Evolutionary conservation across 2,329 filamentous ascomycete genomes (phyloP), one percentile per base, ranked within the genome.

Genomic region (Colletotrichum viniferum): DNA sequence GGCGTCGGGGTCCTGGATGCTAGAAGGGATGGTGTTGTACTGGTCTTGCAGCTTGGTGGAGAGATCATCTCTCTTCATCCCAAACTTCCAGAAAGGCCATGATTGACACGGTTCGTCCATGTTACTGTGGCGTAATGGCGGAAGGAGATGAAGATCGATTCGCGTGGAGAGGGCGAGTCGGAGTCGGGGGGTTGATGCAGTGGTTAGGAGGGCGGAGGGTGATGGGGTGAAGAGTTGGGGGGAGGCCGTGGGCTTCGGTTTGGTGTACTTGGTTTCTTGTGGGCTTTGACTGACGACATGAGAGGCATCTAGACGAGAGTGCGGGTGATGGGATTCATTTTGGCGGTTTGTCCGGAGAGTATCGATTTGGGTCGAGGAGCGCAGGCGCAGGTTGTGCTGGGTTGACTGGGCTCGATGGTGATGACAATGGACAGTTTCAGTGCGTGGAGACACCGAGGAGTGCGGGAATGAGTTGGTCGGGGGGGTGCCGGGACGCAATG

Each of bases 41-140:
- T 89, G 87, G 77, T 91, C 88, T 79, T 92, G 89, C 14, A 92
- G 87, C 68, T 87, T 89, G 69, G 88, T 89, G 81, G 88, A 88
- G 82, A 92, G 88, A 79, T 91, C 90, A 72, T 88, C 87, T 80
- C 87, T 87, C 86, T 90, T 91, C 87, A 92, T 87, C 80, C 89
- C 90, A 85, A 92, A 92, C 82, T 92, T 92, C 90, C 90, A 92
- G 79, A 88, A 87, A 58, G 90, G 90, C 90, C 90, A 92, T 78
- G 86, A 84, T 81, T 83, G 85, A 78, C 82, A 85, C 36, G 86
- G 86, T 71, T 91, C 90, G 83, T 91, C 89, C 90, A 92, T 92
- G 76, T 79, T 71, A 69, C 52, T 38, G 66, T 16, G 32, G 64
- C 28, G 36, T 21, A 28, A n/a, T 38, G 2, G 48, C 52, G 56